phyloP scores from a whole-genome alignment of 2,329 filamentous ascomycete genomes.

The Sarocladiaceae sp. region DNA sequence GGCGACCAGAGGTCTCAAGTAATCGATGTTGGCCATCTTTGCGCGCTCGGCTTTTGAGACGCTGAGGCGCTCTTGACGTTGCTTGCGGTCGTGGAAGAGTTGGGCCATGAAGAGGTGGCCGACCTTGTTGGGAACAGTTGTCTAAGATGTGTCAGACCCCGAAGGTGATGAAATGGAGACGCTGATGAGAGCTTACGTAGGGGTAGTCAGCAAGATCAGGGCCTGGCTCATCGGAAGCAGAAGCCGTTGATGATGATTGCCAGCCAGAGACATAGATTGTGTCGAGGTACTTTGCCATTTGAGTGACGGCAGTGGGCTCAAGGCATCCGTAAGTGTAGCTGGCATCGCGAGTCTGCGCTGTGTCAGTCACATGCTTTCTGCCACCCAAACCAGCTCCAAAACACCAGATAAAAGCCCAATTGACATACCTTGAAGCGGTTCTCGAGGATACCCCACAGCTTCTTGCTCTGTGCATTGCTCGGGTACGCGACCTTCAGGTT shows the following conservation, averaged over 20 bases:
- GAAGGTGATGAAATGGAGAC: not conserved
- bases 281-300: constrained; percentile 98
- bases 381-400: no score
- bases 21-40: constrained; percentile 79
- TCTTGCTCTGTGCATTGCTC: constrained; percentile 85
- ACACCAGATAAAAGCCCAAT: not conserved
- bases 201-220: constrained; percentile 98
- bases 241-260: constrained; percentile 97
- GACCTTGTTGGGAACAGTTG: constrained; percentile 97
- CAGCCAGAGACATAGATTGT: constrained; percentile 98
- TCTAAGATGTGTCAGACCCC: constrained; percentile 46
- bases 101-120: constrained; percentile 97
- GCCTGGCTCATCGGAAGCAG: constrained; percentile 89
- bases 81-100: constrained; percentile 98
- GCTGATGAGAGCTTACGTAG: constrained; percentile 53
- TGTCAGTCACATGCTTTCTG: not conserved
- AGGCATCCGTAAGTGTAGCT: constrained; percentile 97
- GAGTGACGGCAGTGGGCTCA: constrained; percentile 96
- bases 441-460: constrained; percentile 90
- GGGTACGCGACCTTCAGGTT: constrained; percentile 88
- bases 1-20: constrained; percentile 90
- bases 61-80: constrained; percentile 87
- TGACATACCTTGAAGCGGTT: constrained; percentile 69
- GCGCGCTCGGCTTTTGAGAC: constrained; percentile 68
- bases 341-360: constrained; percentile 66